Conservation (phyloP, 495 filamentous ascomycete genomes). For the Lophium mytilinum region DNA sequence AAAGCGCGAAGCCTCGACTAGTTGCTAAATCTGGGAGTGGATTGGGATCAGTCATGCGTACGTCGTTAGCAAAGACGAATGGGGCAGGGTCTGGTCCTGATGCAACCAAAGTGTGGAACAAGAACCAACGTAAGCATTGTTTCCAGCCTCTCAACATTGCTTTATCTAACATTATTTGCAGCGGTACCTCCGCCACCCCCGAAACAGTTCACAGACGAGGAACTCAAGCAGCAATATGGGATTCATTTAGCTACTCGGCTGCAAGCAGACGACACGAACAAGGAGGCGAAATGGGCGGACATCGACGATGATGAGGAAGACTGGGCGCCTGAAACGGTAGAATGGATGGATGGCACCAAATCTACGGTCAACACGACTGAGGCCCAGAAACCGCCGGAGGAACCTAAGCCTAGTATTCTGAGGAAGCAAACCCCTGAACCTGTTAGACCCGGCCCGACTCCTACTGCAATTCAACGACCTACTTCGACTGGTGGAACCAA, state of each 20-base stretch:
- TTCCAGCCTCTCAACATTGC: no score
- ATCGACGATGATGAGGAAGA: conserved; percentile 98
- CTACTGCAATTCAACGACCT: conserved; percentile 15
- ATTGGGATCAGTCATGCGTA: conserved; percentile 45
- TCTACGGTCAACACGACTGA: conserved; percentile 62
- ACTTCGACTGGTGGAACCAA: conserved; percentile 27
- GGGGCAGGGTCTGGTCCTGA: conserved; percentile 51
- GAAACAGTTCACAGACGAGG: conserved; percentile 95
- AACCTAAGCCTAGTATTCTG: conserved; percentile 27
- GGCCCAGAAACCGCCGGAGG: conserved; percentile 33
- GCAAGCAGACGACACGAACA: conserved; percentile 69
- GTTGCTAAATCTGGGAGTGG: conserved; percentile 59
- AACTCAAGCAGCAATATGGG: conserved; percentile 88
- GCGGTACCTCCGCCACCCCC: conserved; percentile 69
- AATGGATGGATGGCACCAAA: conserved; percentile 97
- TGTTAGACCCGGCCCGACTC: conserved; percentile 1
- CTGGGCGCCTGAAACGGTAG: conserved; percentile 92
- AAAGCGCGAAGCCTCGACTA: conserved; percentile 48
- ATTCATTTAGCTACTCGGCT: conserved; percentile 93
- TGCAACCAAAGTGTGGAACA: conserved; percentile 87
- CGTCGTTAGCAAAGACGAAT: conserved; percentile 37
- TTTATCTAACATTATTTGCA: conserved; percentile 28
- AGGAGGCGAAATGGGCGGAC: conserved; percentile 93
- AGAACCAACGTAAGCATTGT: conserved; percentile 71
- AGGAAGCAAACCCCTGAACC: conserved; percentile 27